Evolutionary conservation across 208 protist genomes (phyloP).

Genomic region (Trypanosoma brucei): DNA sequence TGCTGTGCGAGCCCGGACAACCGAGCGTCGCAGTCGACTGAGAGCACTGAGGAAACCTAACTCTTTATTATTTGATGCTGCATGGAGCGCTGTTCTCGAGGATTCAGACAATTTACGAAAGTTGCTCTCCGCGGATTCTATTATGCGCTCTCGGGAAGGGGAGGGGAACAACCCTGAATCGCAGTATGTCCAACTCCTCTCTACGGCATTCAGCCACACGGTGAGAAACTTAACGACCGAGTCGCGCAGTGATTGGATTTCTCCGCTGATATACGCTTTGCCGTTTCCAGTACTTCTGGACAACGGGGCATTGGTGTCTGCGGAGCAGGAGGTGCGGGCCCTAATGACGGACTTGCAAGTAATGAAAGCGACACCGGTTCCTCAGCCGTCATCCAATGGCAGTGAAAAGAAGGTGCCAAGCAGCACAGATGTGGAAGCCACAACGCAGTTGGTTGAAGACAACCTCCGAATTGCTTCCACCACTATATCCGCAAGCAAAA

Average conservation of each 20-base stretch:
- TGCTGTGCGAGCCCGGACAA: slow-evolving; percentile 10
- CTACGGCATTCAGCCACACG: slow-evolving; percentile 18
- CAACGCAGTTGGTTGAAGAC: background rate
- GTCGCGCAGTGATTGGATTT: background rate
- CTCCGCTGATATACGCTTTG: slow-evolving; percentile 11
- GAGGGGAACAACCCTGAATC: slow-evolving; percentile 6
- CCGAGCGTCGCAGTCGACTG: slow-evolving; percentile 4
- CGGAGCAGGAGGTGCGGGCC: slow-evolving; percentile 12
- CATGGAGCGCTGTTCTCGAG: slow-evolving; percentile 1
- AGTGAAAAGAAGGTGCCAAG: background rate
- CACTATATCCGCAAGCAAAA: slow-evolving; percentile 10
- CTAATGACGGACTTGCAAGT: slow-evolving; percentile 3
- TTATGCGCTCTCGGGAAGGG: background rate
- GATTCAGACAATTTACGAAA: slow-evolving; percentile 1
- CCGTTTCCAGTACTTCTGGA: slow-evolving; percentile 19
- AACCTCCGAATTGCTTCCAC: background rate
- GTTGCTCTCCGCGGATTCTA: slow-evolving; percentile 3
- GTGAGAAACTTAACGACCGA: slow-evolving; percentile 18
- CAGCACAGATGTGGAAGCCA: background rate
- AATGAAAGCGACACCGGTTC: background rate
- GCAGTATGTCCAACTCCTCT: slow-evolving; percentile 15
- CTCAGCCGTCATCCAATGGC: background rate
- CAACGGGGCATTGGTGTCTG: slow-evolving; percentile 1
- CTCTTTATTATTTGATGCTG: slow-evolving; percentile 7
- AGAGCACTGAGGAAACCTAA: slow-evolving; percentile 10